Conservation (phyloP, 169 alveolate species). For the Plasmodium vivax region DNA sequence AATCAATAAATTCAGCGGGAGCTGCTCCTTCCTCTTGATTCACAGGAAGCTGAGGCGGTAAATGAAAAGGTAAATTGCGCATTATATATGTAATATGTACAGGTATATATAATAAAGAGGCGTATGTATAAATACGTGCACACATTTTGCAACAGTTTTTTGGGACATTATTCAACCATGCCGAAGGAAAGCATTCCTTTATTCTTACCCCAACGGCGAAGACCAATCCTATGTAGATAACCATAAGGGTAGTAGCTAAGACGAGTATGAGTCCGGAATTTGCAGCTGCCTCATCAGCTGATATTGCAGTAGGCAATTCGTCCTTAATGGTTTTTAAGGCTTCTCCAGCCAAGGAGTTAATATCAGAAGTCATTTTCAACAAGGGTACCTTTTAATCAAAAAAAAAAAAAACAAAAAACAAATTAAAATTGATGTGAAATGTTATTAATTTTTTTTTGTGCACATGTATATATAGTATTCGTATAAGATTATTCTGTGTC, state of each 20-base stretch:
- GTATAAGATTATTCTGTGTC: background rate
- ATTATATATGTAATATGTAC: background rate
- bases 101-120: background rate
- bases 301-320: background rate
- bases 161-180: background rate
- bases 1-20: background rate
- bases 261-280: background rate
- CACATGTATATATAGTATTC: background rate
- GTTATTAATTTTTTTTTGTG: background rate
- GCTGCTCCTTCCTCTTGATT: background rate
- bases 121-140: background rate
- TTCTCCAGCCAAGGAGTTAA: background rate
- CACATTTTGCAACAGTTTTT: background rate
- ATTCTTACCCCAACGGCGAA: conserved; percentile 14
- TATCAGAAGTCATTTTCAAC: background rate
- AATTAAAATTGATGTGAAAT: background rate
- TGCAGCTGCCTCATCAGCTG: background rate
- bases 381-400: background rate
- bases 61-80: background rate
- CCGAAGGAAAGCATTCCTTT: background rate
- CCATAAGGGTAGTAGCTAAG: background rate
- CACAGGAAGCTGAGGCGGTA: background rate
- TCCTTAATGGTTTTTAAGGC: background rate
- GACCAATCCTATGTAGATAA: background rate
- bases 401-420: background rate